Evolutionary conservation across 164 flowering plant genomes (phyloP).

Genomic region (Euptelea pleiosperma): DNA sequence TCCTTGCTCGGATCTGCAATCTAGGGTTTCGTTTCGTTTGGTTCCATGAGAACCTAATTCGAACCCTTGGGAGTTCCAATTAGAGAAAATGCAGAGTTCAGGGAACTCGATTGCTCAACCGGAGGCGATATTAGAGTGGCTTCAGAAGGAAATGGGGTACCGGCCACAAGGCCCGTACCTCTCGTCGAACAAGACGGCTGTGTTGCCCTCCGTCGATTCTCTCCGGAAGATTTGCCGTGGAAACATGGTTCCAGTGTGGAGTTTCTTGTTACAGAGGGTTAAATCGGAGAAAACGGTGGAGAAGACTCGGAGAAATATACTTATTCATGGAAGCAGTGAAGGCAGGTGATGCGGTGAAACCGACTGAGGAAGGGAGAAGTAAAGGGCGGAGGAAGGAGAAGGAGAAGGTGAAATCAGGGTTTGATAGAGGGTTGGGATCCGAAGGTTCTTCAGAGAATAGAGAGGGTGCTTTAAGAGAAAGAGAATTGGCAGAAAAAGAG

Average conservation of each 20-base stretch:
- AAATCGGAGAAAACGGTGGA: conserved; percentile 96
- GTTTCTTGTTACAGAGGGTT: conserved; percentile 63
- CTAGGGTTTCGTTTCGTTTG: conserved; percentile 8
- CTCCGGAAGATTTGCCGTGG: conserved; percentile 81
- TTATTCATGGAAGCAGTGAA: conserved; percentile 66
- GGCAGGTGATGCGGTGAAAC: conserved; percentile 20
- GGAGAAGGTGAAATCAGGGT: conserved; percentile 20
- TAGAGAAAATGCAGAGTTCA: conserved; percentile 57
- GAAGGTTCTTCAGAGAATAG: conserved; percentile 44
- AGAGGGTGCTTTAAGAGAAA: conserved; percentile 73
- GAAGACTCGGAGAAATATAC: conserved; percentile 70
- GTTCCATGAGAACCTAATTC: no score
- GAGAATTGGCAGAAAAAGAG: conserved; percentile 83
- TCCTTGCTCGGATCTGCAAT: conserved; percentile 5
- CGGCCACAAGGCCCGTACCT: conserved; percentile 56
- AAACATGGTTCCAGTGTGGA: conserved; percentile 90
- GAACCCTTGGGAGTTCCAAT: neutral
- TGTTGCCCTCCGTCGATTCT: conserved; percentile 60
- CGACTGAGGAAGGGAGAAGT: conserved; percentile 34
- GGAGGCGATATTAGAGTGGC: conserved; percentile 90
- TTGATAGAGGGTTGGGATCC: conserved; percentile 24
- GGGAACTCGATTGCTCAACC: conserved; percentile 50
- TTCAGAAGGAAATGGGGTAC: conserved; percentile 97
- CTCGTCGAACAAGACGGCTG: conserved; percentile 36
- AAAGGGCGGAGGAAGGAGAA: conserved; percentile 43